Base-by-base conservation (phyloP, 23 red algal species). In the Gracilaria vermiculophylla region DNA sequence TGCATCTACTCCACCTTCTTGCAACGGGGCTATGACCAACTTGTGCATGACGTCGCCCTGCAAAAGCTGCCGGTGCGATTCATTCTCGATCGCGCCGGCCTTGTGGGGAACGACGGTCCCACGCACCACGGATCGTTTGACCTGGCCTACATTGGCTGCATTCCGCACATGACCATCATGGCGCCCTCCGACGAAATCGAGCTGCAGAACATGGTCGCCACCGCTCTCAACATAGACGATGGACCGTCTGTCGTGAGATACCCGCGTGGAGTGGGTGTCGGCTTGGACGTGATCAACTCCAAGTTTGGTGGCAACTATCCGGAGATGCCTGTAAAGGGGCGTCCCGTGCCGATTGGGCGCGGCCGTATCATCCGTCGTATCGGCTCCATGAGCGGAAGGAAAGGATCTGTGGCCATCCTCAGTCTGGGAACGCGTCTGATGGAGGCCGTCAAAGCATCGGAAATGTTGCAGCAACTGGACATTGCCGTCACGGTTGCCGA, bases 111-210 rank as follows among this genome's bases (percentile, higher is more conserved):
- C 37, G 96, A 98, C 82, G 96, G 96, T 17, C 66, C 96, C 2
- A 98, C 96, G 35, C 96, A 98, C 78, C 92, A 95, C 48, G 96
- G 96, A 10, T 77, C 86, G 9, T 98, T 95, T 76, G 96, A 98
- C 61, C 43, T 98, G 25, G 90, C 96, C 23, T 98, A 98, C 83
- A 78, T 98, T 78, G 96, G 92, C 8, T 98, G 96, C 82, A 52
- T 98, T 73, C 96, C 96, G 13, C 93, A 98, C 87, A 95, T 98
- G 77, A 85, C 77, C 36, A 98, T 98, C 67, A 98, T 98, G 96
- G 96, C 96, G 1, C 92, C 96, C 16, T 88, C 78, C 29, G 93
- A 98, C 60, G 96, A 98, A 75, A 51, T 81, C n/a, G 96, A 98
- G 80, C 75, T 98, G 60, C 83, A 94, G 80, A 87, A 98, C 54